phyloP scores from a whole-genome alignment of 768 basidiomycete species.

The Trametes coccinea region DNA sequence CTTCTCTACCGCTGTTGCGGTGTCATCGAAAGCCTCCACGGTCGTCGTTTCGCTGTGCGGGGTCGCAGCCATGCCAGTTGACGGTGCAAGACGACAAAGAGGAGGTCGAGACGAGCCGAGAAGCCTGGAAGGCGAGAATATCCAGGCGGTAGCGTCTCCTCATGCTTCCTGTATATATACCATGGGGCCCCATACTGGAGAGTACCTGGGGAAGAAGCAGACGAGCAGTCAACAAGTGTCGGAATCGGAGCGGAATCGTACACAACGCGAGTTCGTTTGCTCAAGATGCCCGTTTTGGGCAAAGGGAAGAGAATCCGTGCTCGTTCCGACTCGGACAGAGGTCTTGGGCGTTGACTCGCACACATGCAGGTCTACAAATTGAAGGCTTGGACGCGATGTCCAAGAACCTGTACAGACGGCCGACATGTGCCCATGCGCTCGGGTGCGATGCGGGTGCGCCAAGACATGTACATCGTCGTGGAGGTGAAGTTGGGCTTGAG shows the following conservation, averaged over 20 bases:
- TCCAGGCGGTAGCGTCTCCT: not conserved
- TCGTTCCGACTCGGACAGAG: conserved; percentile 9
- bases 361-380: not conserved
- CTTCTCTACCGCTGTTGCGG: conserved; percentile 8
- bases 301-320: not conserved
- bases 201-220: not conserved
- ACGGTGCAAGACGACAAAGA: not conserved
- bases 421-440: not conserved
- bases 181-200: not conserved
- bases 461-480: no score
- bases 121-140: not conserved
- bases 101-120: not conserved
- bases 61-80: not conserved
- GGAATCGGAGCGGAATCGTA: conserved; percentile 10
- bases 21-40: conserved; percentile 3
- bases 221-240: not conserved
- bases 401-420: not conserved
- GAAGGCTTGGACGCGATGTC: no score
- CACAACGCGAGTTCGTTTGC: not conserved
- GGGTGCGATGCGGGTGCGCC: not conserved
- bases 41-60: conserved; percentile 14
- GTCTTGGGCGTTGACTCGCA: not conserved
- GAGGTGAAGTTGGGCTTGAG: no score
- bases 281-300: not conserved
- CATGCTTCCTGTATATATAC: not conserved